A percentile compares a stretch with the other conserved stretches of the same genome.
Conservation (phyloP, 78 protist species). For the Dictyostelium capitatum region DNA sequence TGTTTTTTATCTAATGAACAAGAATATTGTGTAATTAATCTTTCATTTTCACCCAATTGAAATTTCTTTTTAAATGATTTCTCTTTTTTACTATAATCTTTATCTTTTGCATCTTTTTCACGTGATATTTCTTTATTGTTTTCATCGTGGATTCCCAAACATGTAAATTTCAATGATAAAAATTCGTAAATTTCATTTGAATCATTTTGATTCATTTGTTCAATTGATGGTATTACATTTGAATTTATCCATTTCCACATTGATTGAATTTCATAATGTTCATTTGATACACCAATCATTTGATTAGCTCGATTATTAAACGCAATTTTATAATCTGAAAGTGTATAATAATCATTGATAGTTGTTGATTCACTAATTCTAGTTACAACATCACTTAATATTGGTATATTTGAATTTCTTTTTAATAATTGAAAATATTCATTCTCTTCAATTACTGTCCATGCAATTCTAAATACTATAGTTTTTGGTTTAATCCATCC, state of each 20-base stretch:
- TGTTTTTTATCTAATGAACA: slow-evolving; percentile 80
- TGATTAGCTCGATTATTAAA: slow-evolving; percentile 54
- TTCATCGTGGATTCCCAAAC: slow-evolving; percentile 60
- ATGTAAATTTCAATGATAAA: slow-evolving; percentile 56
- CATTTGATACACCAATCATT: slow-evolving; percentile 73
- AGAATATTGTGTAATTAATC: slow-evolving; percentile 50
- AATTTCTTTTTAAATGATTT: slow-evolving; percentile 58
- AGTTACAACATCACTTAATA: slow-evolving; percentile 51
- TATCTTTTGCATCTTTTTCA: slow-evolving; percentile 49
- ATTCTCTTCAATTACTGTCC: slow-evolving; percentile 59
- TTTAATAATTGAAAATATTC: slow-evolving; percentile 57
- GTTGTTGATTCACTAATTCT: slow-evolving; percentile 31
- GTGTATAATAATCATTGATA: neutral
- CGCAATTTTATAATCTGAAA: slow-evolving; percentile 56
- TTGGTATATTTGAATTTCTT: slow-evolving; percentile 25
- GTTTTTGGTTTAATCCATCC: slow-evolving; percentile 81
- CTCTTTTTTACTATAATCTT: slow-evolving; percentile 45
- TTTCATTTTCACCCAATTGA: slow-evolving; percentile 27
- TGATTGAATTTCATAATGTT: slow-evolving; percentile 41
- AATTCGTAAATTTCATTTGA: slow-evolving; percentile 56
- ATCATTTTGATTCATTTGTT: slow-evolving; percentile 63
- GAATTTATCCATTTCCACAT: slow-evolving; percentile 65
- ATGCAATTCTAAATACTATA: slow-evolving; percentile 51
- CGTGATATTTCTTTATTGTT: slow-evolving; percentile 30
- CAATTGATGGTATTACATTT: slow-evolving; percentile 53